These are phyloP conservation scores for Tillandsia leiboldiana DNA, from an alignment of 176 grass and related monocot species.

Conservation along the genomic window DNA sequence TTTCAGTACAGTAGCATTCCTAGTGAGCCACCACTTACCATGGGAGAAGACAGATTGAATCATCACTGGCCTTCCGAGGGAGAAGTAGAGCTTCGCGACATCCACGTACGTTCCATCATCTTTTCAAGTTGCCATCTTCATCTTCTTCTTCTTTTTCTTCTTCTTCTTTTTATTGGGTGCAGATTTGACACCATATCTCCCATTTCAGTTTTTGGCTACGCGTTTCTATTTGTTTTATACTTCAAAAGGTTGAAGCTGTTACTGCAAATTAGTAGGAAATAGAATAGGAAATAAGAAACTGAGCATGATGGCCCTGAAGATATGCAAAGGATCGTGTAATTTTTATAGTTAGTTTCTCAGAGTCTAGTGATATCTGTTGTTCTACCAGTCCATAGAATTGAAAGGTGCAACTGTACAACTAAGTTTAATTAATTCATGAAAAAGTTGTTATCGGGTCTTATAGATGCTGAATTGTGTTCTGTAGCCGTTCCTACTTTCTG, in stretches of 20 bases:
- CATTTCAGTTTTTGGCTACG: no score
- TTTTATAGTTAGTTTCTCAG: no score
- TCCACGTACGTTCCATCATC: conserved; percentile 42
- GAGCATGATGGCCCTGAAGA: no score
- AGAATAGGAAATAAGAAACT: no score
- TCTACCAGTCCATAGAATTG: no score
- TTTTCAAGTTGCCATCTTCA: neutral
- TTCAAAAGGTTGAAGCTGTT: neutral
- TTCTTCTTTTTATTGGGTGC: neutral
- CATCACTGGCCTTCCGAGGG: conserved; percentile 43
- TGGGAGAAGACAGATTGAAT: conserved; percentile 33
- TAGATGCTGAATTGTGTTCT: neutral
- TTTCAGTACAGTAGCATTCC: conserved; percentile 71
- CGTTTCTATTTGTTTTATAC: neutral
- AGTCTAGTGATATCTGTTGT: no score
- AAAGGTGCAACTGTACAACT: no score
- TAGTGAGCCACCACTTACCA: conserved; percentile 57
- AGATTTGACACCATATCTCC: neutral
- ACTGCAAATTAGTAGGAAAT: no score
- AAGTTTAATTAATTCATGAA: neutral
- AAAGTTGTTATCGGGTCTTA: neutral
- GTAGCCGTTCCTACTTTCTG: neutral
- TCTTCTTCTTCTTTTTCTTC: neutral
- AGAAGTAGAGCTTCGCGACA: conserved; percentile 43
- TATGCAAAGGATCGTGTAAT: no score